These are phyloP conservation scores for Boletus speciosus DNA, from an alignment of 768 basidiomycete genomes.

Conservation along the genomic window DNA sequence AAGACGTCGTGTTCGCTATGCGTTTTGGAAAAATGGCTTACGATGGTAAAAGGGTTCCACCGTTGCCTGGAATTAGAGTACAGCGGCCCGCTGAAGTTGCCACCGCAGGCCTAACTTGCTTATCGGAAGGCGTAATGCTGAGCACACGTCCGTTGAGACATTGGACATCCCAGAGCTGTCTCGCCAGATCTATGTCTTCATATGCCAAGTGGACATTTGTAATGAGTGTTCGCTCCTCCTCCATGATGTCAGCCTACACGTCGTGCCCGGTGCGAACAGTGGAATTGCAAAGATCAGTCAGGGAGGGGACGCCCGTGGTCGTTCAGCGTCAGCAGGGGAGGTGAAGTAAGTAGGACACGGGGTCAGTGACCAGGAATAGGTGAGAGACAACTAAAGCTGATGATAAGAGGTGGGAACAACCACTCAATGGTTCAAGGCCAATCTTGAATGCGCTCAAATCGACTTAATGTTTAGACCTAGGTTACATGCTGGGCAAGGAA, in stretches of 20 bases:
- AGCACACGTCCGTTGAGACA: constrained; percentile 30
- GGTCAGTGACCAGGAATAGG: background rate
- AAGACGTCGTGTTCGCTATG: constrained; percentile 15
- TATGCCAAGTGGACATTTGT: constrained; percentile 32
- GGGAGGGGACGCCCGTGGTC: background rate
- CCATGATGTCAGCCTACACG: background rate
- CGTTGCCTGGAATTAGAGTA: constrained; percentile 22
- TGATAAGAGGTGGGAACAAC: background rate
- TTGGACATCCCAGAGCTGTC: constrained; percentile 31
- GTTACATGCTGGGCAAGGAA: background rate
- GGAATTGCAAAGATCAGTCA: background rate
- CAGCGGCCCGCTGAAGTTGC: background rate
- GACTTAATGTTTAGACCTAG: background rate
- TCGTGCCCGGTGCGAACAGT: background rate
- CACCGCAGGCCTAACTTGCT: background rate
- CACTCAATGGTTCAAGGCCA: background rate
- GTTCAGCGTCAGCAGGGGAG: background rate
- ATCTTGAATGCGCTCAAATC: background rate
- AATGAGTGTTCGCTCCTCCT: constrained; percentile 11
- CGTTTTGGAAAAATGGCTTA: constrained; percentile 9
- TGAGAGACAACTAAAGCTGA: background rate
- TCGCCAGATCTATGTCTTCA: constrained; percentile 23
- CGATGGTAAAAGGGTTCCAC: constrained; percentile 33
- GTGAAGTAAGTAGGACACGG: background rate
- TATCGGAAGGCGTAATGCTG: constrained; percentile 17